A percentile compares a stretch with the other conserved stretches of the same genome.
Conservation (phyloP, 1,284 basidiomycete genomes). For the Austropuccinia psidii region DNA sequence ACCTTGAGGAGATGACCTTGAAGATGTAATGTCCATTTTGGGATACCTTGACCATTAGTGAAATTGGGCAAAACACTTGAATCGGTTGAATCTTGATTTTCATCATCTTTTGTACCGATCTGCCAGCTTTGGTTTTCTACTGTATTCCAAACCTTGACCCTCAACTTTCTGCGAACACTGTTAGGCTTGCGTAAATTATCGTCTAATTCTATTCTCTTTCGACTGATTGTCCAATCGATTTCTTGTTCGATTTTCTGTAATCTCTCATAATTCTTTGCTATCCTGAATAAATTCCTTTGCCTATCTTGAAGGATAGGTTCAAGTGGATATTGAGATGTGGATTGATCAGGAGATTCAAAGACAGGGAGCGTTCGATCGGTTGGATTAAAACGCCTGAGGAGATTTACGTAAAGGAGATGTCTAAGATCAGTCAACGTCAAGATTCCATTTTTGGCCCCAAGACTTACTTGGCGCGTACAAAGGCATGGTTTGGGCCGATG, state of each 20-base stretch:
- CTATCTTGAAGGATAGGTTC: background rate
- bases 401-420: background rate
- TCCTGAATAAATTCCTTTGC: background rate
- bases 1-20: constrained; percentile 16
- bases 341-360: background rate
- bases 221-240: constrained; percentile 30
- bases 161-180: background rate
- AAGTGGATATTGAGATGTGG: background rate
- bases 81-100: background rate
- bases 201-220: constrained; percentile 28
- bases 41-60: constrained; percentile 8
- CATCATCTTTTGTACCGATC: background rate
- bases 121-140: constrained; percentile 28
- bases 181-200: constrained; percentile 9
- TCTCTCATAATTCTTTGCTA: background rate
- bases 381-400: constrained; percentile 14
- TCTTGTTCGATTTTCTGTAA: constrained; percentile 21
- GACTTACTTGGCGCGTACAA: constrained; percentile 17
- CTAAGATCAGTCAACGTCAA: background rate
- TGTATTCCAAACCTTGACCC: constrained; percentile 32
- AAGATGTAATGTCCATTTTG: constrained; percentile 35
- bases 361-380: constrained; percentile 27
- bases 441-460: background rate
- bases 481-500: constrained; percentile 12
- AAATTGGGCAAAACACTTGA: background rate